phyloP scores from a whole-genome alignment of 2,329 filamentous ascomycete species.

The Colletotrichum echinochloae region DNA sequence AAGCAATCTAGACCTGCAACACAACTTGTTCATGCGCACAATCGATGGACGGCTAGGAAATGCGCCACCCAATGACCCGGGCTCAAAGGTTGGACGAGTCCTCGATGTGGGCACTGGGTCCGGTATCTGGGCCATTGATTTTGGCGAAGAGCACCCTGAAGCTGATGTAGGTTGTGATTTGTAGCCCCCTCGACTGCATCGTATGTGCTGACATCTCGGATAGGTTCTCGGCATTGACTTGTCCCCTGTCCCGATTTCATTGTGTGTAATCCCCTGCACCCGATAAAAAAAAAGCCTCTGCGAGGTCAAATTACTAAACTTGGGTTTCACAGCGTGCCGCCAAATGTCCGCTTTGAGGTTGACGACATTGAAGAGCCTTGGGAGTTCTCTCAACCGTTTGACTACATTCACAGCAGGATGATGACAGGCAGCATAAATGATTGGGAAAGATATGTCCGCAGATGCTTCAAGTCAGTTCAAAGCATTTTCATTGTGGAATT shows the following conservation, averaged over 20 bases:
- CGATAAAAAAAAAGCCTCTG: accelerated
- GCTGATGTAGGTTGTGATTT: slow-evolving; percentile 48
- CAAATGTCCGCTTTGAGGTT: slow-evolving; percentile 60
- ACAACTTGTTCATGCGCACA: not conserved
- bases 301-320: too few species aligned
- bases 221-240: slow-evolving; percentile 66
- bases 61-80: not conserved
- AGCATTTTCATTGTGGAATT: not conserved
- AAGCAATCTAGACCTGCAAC: not conserved
- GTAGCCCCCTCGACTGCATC: too few species aligned
- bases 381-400: slow-evolving; percentile 49
- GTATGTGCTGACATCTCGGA: slow-evolving; percentile 45
- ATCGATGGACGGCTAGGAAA: not conserved
- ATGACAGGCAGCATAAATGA: slow-evolving; percentile 40
- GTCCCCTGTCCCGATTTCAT: slow-evolving; percentile 63
- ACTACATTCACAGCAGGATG: slow-evolving; percentile 43
- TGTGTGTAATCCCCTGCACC: slow-evolving; percentile 50
- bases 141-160: slow-evolving; percentile 48
- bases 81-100: slow-evolving; percentile 22
- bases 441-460: slow-evolving; percentile 42
- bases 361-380: slow-evolving; percentile 56
- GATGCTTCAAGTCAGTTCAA: slow-evolving; percentile 19
- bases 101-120: slow-evolving; percentile 46
- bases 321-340: slow-evolving; percentile 54
- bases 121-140: slow-evolving; percentile 63